Base-by-base conservation (phyloP, 768 basidiomycete species). In the Boletus rubropictus region DNA sequence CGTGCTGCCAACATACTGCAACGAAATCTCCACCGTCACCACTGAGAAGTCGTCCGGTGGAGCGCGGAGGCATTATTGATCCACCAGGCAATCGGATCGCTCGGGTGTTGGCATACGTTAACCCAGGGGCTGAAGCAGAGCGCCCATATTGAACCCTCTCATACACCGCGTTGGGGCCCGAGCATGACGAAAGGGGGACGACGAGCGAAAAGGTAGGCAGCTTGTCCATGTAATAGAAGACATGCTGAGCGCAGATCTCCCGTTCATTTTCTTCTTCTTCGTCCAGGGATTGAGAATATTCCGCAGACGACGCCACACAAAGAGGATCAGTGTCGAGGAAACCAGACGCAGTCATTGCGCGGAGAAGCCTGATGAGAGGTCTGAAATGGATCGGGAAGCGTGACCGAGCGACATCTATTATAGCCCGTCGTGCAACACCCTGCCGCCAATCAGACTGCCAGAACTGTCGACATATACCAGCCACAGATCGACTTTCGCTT, bases 321-420 rank as follows among this genome's bases (percentile, higher is more conserved):
- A 87, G 68, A 0, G 81, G 75, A 51, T 88, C 86, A 4, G 82
- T 82, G 49, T 88, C 84, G 17, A 85, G 75, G 65, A 86, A 89
- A 3, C 88, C 88, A 1, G 78, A 72, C 5, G 82, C 86, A 5
- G 82, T 83, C 76, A 94, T 81, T 2, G 89, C 74, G 7, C 87
- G 79, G 1, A 93, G 74, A 7, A 95, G 74, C 17, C 78, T 77
- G 33, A 88, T 62, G 18, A 94, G 76, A 0, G 83, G 80, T 21
- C 74, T 72, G 51, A 86, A 75, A 45, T 90, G 82, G 25, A 89
- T 76, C 3, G 93, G 93, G 66, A 92, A 97, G 3, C 89, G 79
- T 8, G 86, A 78, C 3, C 86, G 78, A 7, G 86, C 80, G 20
- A 90, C 81, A 50, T 93, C 90, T 45, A 97, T 78, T 41, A 94